Evolutionary conservation across 148 eudicot genomes (phyloP).

Genomic region (Rhododendron vialii): DNA sequence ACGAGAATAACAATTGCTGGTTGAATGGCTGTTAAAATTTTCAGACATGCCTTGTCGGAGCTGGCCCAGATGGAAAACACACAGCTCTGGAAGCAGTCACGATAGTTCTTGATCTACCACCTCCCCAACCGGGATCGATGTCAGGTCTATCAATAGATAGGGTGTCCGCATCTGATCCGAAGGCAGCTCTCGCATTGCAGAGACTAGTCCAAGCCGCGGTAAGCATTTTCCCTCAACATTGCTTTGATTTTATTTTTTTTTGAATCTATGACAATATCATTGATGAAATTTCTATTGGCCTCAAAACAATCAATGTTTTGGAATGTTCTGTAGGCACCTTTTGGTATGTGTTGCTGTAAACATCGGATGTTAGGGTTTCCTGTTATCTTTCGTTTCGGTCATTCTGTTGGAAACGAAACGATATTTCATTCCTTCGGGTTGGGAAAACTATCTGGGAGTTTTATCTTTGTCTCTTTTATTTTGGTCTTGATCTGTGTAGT

Average conservation of each 20-base stretch:
- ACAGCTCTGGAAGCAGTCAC: slow-evolving; percentile 98
- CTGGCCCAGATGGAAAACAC: slow-evolving; percentile 96
- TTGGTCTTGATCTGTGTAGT: slow-evolving; percentile 8
- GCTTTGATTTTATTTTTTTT: neutral
- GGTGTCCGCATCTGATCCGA: slow-evolving; percentile 97
- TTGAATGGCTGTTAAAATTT: slow-evolving; percentile 5
- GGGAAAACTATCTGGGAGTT: neutral
- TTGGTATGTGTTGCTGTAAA: neutral
- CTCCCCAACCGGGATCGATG: slow-evolving; percentile 96
- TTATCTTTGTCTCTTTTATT: neutral
- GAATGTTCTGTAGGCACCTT: neutral
- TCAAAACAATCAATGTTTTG: neutral
- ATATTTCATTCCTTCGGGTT: neutral
- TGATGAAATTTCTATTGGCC: neutral
- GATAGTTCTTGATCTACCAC: slow-evolving; percentile 96
- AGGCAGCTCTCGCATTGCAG: slow-evolving; percentile 93
- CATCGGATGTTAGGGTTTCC: neutral
- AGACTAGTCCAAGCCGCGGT: slow-evolving; percentile 99
- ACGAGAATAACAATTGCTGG: neutral
- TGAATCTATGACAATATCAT: neutral
- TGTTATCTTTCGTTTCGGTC: neutral
- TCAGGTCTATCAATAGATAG: slow-evolving; percentile 76
- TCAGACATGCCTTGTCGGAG: slow-evolving; percentile 95
- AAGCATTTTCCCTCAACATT: slow-evolving; percentile 23
- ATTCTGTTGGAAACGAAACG: neutral